Conservation (phyloP, 345 rosid species). For the Lepidium africanum region DNA sequence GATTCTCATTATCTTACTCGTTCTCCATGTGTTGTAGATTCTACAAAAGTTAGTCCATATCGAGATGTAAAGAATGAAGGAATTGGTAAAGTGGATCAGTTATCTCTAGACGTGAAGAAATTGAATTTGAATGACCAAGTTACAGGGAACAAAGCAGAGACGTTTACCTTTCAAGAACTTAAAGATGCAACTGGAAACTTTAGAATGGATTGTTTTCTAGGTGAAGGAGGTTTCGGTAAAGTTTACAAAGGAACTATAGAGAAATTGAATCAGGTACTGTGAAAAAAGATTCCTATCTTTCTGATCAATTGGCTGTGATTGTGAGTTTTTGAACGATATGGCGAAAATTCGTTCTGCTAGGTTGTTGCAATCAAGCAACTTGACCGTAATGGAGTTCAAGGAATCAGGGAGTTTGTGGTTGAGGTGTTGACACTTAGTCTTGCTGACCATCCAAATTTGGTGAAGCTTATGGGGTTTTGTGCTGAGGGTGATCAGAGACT, state of each 20-base stretch:
- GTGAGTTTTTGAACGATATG: background rate
- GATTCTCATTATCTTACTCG: background rate
- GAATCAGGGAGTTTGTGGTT: conserved; percentile 76
- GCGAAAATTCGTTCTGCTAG: conserved; percentile 25
- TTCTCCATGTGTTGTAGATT: conserved; percentile 26
- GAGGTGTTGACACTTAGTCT: conserved; percentile 74
- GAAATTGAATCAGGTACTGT: conserved; percentile 46
- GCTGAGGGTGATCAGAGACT: conserved; percentile 89
- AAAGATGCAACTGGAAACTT: conserved; percentile 56
- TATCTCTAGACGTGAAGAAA: conserved; percentile 39
- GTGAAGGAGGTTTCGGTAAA: conserved; percentile 91
- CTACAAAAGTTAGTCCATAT: conserved; percentile 37
- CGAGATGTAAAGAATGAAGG: conserved; percentile 32
- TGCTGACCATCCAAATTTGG: conserved; percentile 79
- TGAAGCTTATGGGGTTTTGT: conserved; percentile 81
- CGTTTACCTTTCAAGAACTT: conserved; percentile 59
- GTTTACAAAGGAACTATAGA: conserved; percentile 62
- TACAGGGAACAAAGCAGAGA: conserved; percentile 42
- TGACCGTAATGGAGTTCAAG: conserved; percentile 75
- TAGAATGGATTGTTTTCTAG: conserved; percentile 53
- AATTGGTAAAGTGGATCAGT: conserved; percentile 36
- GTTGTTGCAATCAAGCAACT: conserved; percentile 91
- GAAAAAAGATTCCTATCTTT: background rate
- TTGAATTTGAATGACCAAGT: conserved; percentile 41
- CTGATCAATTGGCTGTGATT: background rate